Evolutionary conservation across 345 rosid genomes (phyloP).

Genomic region (Gynandropsis gynandra): DNA sequence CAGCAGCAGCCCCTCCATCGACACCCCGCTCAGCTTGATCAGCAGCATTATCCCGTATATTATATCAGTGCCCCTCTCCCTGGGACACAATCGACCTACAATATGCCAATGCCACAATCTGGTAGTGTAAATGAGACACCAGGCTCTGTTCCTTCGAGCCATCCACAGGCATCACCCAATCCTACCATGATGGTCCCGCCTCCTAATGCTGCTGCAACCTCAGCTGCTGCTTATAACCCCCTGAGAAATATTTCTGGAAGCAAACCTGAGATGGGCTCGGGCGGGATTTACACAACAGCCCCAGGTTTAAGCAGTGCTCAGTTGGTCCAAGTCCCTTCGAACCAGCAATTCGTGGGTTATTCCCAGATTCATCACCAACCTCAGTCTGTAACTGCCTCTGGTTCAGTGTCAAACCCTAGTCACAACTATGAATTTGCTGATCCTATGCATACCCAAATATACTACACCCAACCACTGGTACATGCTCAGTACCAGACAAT

Average conservation of each 20-base stretch:
- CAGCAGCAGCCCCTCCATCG: constrained; percentile 66
- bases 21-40: constrained; percentile 67
- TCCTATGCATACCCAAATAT: constrained; percentile 62
- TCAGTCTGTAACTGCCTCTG: constrained; percentile 54
- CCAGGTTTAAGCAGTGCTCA: constrained; percentile 46
- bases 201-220: constrained; percentile 8
- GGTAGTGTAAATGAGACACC: constrained; percentile 44
- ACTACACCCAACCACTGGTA: constrained; percentile 68
- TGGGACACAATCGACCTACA: constrained; percentile 48
- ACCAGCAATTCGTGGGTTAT: constrained; percentile 71
- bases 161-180: constrained; percentile 48
- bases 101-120: constrained; percentile 49
- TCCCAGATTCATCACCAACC: constrained; percentile 79
- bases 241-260: constrained; percentile 46
- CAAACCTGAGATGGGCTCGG: constrained; percentile 62
- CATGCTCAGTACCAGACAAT: constrained; percentile 88
- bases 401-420: constrained; percentile 41
- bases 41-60: constrained; percentile 79
- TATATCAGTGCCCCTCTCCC: constrained; percentile 38
- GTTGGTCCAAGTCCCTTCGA: constrained; percentile 57
- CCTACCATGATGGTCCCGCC: constrained; percentile 47
- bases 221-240: constrained; percentile 35
- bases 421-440: constrained; percentile 59
- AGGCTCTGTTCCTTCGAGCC: constrained; percentile 38
- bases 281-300: constrained; percentile 50